Conservation (phyloP, 495 filamentous ascomycete species). For the Talaromyces nanjingensis region DNA sequence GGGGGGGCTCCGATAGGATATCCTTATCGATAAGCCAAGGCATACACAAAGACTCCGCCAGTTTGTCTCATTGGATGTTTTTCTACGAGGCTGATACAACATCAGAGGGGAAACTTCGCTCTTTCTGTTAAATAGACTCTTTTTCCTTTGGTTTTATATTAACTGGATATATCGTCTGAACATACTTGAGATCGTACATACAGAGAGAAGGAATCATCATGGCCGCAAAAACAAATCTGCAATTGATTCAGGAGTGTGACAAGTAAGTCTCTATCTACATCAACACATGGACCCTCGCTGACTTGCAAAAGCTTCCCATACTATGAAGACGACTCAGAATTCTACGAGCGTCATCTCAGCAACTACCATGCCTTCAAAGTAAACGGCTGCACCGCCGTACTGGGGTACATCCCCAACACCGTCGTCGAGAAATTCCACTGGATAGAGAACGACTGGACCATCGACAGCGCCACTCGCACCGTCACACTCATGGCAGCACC, state of each 20-base stretch:
- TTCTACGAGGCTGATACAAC: background rate
- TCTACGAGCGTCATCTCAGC: conserved; percentile 39
- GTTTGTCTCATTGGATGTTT: background rate
- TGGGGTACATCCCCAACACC: conserved; percentile 56
- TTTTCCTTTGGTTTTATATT: background rate
- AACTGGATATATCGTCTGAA: background rate
- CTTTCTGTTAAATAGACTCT: background rate
- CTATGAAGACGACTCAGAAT: conserved; percentile 44
- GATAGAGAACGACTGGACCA: conserved; percentile 39
- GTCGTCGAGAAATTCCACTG: conserved; percentile 53
- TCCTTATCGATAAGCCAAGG: background rate
- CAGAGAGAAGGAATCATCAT: background rate
- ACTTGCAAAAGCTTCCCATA: conserved; percentile 57
- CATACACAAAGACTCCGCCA: background rate
- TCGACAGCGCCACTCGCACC: conserved; percentile 42
- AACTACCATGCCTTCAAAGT: conserved; percentile 52
- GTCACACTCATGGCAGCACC: conserved; percentile 35
- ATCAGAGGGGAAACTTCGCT: background rate
- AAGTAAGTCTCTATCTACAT: conserved; percentile 36
- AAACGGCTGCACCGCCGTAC: conserved; percentile 37
- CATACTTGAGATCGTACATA: background rate
- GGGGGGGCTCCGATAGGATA: background rate
- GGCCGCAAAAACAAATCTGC: conserved; percentile 45
- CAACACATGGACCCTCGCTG: background rate
- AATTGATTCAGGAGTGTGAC: conserved; percentile 55